These are phyloP conservation scores for Spergularia bocconei DNA, from an alignment of 148 eudicot species.

Conservation along the genomic window DNA sequence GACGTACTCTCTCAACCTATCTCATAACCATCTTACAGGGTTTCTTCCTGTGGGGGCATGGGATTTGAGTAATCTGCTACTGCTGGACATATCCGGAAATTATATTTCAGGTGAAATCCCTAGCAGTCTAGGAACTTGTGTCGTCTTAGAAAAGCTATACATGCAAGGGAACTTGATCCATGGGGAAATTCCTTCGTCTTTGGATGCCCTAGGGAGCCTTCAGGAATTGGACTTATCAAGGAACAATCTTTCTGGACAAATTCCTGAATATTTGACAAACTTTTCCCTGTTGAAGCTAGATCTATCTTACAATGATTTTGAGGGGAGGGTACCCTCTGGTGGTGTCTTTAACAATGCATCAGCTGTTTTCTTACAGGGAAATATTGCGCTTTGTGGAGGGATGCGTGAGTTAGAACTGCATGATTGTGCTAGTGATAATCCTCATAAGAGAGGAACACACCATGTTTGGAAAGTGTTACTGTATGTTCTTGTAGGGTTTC, in stretches of 20 bases:
- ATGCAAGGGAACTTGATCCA: slow-evolving; percentile 29
- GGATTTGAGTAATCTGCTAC: slow-evolving; percentile 19
- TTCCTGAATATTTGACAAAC: slow-evolving; percentile 28
- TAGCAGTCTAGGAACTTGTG: slow-evolving; percentile 23
- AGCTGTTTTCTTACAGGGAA: neutral
- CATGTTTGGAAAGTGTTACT: neutral
- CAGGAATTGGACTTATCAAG: slow-evolving; percentile 25
- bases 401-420: slow-evolving; percentile 1
- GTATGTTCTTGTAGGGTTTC: neutral
- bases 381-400: neutral
- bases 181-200: slow-evolving; percentile 27
- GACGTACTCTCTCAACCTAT: neutral
- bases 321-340: slow-evolving; percentile 8
- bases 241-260: slow-evolving; percentile 41
- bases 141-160: slow-evolving; percentile 17
- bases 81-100: slow-evolving; percentile 23
- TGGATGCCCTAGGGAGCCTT: slow-evolving; percentile 23
- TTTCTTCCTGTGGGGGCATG: slow-evolving; percentile 29
- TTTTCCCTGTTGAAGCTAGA: slow-evolving; percentile 6
- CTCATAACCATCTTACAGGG: slow-evolving; percentile 29
- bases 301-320: slow-evolving; percentile 34
- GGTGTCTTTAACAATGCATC: neutral
- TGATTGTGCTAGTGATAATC: neutral
- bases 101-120: slow-evolving; percentile 35
- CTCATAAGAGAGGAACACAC: neutral